Evolutionary conservation across 768 basidiomycete species (phyloP).

Genomic region (Strobilomyces dryophilus): DNA sequence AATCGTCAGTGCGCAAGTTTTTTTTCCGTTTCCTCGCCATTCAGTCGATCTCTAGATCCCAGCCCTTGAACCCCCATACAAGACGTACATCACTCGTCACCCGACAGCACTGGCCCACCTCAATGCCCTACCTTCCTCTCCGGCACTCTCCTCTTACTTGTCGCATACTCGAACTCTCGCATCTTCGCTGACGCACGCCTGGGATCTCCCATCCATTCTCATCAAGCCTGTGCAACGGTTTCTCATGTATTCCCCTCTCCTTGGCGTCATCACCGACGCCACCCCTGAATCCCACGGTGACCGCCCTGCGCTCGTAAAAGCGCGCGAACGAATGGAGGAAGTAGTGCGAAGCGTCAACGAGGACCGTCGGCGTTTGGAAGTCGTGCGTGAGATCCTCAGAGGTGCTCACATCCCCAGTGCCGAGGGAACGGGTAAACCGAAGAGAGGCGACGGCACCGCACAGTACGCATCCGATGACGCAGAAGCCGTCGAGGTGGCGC

Average conservation of each 20-base stretch:
- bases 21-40: background rate
- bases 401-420: constrained; percentile 32
- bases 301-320: constrained; percentile 35
- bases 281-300: constrained; percentile 69
- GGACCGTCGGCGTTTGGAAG: constrained; percentile 68
- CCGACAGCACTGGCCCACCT: constrained; percentile 71
- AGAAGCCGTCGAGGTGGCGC: constrained; percentile 50
- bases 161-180: constrained; percentile 62
- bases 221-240: constrained; percentile 98
- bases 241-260: constrained; percentile 88
- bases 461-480: constrained; percentile 31
- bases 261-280: constrained; percentile 69
- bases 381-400: constrained; percentile 69
- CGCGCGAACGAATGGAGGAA: constrained; percentile 53
- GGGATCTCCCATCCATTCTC: constrained; percentile 90
- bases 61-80: constrained; percentile 67
- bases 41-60: constrained; percentile 47
- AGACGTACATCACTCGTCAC: constrained; percentile 77
- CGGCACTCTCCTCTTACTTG: constrained; percentile 59
- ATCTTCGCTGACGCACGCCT: constrained; percentile 74
- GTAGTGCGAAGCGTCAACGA: constrained; percentile 78
- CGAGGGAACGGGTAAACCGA: constrained; percentile 37
- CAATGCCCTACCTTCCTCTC: constrained; percentile 37
- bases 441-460: constrained; percentile 33
- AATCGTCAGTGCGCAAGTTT: constrained; percentile 49